These are phyloP conservation scores for Tylopilus rubrobrunneus DNA, from an alignment of 768 basidiomycete species.

Conservation along the genomic window DNA sequence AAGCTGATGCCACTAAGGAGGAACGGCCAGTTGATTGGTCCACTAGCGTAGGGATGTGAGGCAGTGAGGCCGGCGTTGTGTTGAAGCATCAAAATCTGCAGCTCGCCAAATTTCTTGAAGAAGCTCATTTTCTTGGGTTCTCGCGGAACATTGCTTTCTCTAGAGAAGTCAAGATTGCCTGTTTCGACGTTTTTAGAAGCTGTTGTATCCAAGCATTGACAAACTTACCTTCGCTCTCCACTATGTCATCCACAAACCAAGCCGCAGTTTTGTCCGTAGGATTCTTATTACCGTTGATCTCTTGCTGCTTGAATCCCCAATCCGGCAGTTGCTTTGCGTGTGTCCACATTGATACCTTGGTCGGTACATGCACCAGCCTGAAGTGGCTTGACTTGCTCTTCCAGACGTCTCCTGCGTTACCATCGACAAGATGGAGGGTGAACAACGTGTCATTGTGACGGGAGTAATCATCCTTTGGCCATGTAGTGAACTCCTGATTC, in stretches of 20 bases:
- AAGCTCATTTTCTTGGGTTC: slow-evolving; percentile 82
- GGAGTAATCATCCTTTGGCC: slow-evolving; percentile 70
- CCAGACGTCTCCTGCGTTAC: slow-evolving; percentile 76
- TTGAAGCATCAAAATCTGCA: slow-evolving; percentile 94
- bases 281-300: slow-evolving; percentile 97
- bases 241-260: slow-evolving; percentile 87
- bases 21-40: slow-evolving; percentile 99
- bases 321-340: slow-evolving; percentile 82
- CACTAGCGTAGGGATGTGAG: slow-evolving; percentile 95
- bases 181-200: slow-evolving; percentile 36
- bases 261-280: slow-evolving; percentile 73
- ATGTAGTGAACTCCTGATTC: slow-evolving; percentile 98
- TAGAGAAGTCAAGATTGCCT: slow-evolving; percentile 51
- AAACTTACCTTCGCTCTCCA: slow-evolving; percentile 64
- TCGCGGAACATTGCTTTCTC: slow-evolving; percentile 48
- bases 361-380: slow-evolving; percentile 82
- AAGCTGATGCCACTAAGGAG: slow-evolving; percentile 94
- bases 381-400: slow-evolving; percentile 95
- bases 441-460: slow-evolving; percentile 90
- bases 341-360: slow-evolving; percentile 93
- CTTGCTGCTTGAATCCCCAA: slow-evolving; percentile 97
- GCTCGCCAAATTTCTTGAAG: slow-evolving; percentile 90
- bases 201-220: background rate
- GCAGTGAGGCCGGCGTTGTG: slow-evolving; percentile 98
- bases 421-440: slow-evolving; percentile 68